Evolutionary conservation across 345 rosid species (phyloP).

Genomic region (Salix arbutifolia): DNA sequence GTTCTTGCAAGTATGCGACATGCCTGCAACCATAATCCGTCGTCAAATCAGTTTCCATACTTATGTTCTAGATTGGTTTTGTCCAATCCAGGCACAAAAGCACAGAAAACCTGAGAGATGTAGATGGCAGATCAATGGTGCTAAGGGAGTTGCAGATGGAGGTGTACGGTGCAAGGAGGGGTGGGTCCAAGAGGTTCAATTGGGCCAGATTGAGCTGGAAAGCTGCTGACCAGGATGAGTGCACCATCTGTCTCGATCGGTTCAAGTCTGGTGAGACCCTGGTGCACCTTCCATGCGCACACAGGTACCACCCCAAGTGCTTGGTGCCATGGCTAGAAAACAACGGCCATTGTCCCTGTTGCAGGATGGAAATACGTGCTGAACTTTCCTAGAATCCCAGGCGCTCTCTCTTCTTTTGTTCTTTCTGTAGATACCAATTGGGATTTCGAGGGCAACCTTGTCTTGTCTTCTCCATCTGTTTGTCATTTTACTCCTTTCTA

Average conservation of each 20-base stretch:
- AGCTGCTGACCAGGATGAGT: slow-evolving; percentile 54
- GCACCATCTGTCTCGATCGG: slow-evolving; percentile 63
- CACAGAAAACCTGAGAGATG: slow-evolving; percentile 17
- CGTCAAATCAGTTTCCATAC: neutral
- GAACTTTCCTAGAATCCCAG: neutral
- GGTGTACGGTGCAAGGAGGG: slow-evolving; percentile 4
- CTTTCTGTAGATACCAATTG: neutral
- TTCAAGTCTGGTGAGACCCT: slow-evolving; percentile 55
- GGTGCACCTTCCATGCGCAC: slow-evolving; percentile 58
- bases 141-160: slow-evolving; percentile 32
- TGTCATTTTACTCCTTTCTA: no score
- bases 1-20: no score
- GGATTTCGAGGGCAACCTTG: neutral
- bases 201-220: slow-evolving; percentile 59
- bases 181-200: slow-evolving; percentile 25
- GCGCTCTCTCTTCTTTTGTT: no score
- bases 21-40: neutral
- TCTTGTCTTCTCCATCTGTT: neutral
- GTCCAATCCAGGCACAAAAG: slow-evolving; percentile 25
- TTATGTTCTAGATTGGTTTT: neutral
- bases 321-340: slow-evolving; percentile 66
- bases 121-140: slow-evolving; percentile 9
- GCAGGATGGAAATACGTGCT: slow-evolving; percentile 44
- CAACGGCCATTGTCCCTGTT: slow-evolving; percentile 66
- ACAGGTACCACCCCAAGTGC: slow-evolving; percentile 63